These are phyloP conservation scores for Syzygium aqueum DNA, from an alignment of 345 rosid species.

Conservation along the genomic window DNA sequence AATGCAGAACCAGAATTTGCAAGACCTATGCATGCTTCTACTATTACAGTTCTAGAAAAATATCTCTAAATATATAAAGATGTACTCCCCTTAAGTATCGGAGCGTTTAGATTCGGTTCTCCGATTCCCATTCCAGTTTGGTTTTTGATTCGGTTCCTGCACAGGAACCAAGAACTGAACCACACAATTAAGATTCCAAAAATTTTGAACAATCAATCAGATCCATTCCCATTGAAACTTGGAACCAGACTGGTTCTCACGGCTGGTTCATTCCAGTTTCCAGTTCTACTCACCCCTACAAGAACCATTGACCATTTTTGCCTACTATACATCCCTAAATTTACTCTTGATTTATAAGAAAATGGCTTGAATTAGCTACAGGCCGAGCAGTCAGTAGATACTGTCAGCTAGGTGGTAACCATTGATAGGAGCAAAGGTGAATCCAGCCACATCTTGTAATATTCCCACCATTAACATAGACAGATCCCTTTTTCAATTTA, in stretches of 20 bases:
- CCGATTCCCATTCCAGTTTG: fast-evolving
- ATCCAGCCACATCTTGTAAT: background rate
- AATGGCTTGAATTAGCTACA: background rate
- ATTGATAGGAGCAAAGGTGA: background rate
- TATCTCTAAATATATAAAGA: background rate
- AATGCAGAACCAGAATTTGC: no score
- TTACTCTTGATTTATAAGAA: background rate
- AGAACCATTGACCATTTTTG: background rate
- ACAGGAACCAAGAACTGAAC: background rate
- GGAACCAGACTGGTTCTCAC: background rate
- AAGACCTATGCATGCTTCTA: no score
- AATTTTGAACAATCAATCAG: background rate
- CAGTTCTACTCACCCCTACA: background rate
- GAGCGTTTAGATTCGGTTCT: background rate
- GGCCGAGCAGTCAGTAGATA: background rate
- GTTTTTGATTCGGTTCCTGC: fast-evolving
- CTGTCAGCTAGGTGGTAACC: background rate
- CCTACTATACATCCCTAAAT: background rate
- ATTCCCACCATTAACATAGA: background rate
- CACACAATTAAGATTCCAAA: background rate
- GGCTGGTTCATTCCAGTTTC: background rate
- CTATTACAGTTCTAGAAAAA: background rate
- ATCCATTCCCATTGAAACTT: background rate
- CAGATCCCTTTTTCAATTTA: background rate
- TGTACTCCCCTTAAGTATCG: background rate